A percentile compares a stretch with the other conserved stretches of the same genome.
Conservation (phyloP, 2,329 filamentous ascomycete genomes). For the Stachybotrys elegans region DNA sequence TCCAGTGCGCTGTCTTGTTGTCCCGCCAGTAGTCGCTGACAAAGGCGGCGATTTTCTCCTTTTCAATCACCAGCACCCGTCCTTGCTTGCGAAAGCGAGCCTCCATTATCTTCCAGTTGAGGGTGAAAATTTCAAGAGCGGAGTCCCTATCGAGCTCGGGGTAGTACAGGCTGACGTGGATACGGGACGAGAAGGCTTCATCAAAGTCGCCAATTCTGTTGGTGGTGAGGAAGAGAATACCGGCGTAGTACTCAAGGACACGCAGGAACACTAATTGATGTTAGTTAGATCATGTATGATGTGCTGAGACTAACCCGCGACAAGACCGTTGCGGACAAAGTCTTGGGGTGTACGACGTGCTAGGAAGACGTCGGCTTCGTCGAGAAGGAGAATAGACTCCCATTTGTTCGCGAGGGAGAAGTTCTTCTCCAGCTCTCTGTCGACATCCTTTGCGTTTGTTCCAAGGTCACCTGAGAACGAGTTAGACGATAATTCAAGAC, state of each 20-base stretch:
- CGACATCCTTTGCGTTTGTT: constrained; percentile 8
- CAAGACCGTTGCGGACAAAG: constrained; percentile 14
- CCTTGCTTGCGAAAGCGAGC: constrained; percentile 6
- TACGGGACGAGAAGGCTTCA: constrained; percentile 34
- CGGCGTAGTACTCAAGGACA: constrained; percentile 32
- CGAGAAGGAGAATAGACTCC: constrained; percentile 16
- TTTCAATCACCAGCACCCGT: constrained; percentile 12
- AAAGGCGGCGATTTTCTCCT: constrained; percentile 14
- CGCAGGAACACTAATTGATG: constrained; percentile 28
- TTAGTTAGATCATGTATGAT: not conserved
- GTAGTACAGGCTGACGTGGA: constrained; percentile 32
- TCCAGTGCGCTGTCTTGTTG: constrained; percentile 18
- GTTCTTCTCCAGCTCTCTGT: constrained; percentile 9
- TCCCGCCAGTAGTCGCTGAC: constrained; percentile 4
- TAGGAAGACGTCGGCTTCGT: constrained; percentile 17
- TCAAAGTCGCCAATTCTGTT: constrained; percentile 38
- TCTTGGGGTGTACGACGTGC: constrained; percentile 9
- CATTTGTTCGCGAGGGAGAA: constrained; percentile 15
- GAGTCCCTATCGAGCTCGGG: constrained; percentile 15
- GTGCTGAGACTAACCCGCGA: constrained; percentile 9
- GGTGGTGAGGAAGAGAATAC: constrained; percentile 38
- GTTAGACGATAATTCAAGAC: not conserved
- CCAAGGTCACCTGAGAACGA: constrained; percentile 13
- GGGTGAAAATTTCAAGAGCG: constrained; percentile 17
- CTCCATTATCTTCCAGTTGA: constrained; percentile 17